Conservation (phyloP, 2,329 filamentous ascomycete species). For the Blastomyces gilchristii region DNA sequence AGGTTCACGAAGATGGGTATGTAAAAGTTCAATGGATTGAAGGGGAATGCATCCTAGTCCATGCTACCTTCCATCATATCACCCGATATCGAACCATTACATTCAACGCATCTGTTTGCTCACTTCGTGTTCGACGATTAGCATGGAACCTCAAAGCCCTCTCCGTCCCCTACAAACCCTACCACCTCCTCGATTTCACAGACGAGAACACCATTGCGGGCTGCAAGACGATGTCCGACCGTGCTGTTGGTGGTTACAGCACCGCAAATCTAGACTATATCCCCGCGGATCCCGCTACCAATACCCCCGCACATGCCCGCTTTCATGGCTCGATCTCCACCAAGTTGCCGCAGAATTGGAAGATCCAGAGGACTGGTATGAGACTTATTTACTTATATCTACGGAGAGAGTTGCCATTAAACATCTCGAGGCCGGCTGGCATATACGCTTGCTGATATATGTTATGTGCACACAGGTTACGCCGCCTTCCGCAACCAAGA, state of each 20-base stretch:
- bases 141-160: conserved; percentile 34
- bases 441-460: neutral
- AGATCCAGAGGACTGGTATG: conserved; percentile 33
- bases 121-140: conserved; percentile 14
- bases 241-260: conserved; percentile 78
- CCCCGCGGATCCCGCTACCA: conserved; percentile 34
- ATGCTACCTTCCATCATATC: neutral
- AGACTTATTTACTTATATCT: neutral
- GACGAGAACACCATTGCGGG: conserved; percentile 25
- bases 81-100: neutral
- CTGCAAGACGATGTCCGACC: conserved; percentile 72
- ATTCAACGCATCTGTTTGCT: neutral
- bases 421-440: neutral
- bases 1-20: conserved; percentile 46
- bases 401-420: conserved; percentile 6
- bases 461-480: conserved; percentile 53
- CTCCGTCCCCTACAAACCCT: conserved; percentile 30
- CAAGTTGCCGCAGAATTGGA: conserved; percentile 59
- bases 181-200: conserved; percentile 34
- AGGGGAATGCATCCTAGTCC: neutral
- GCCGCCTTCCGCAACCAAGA: conserved; percentile 83
- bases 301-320: conserved; percentile 54
- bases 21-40: conserved; percentile 10
- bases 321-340: conserved; percentile 88
- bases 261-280: conserved; percentile 60